These are phyloP conservation scores for Cubamyces sp. DNA, from an alignment of 768 basidiomycete species.

Conservation along the genomic window DNA sequence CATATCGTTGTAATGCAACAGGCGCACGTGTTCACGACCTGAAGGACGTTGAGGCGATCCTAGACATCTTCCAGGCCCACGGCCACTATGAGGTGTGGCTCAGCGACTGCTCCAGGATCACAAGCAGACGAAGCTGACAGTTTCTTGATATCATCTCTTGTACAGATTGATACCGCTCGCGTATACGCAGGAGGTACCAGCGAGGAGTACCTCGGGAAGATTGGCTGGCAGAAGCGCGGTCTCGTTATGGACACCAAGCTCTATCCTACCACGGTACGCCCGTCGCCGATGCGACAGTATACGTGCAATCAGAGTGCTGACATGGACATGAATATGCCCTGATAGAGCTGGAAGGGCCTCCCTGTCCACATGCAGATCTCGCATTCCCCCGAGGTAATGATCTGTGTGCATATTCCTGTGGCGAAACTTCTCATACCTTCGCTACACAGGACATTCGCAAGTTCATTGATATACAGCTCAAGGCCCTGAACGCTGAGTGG, in stretches of 20 bases:
- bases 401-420: too few species aligned
- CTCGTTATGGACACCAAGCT: constrained; percentile 65
- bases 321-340: too few species aligned
- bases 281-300: too few species aligned
- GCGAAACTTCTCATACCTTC: background rate
- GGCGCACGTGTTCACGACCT: constrained; percentile 52
- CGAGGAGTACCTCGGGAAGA: constrained; percentile 50
- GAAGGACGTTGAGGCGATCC: constrained; percentile 52
- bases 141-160: constrained; percentile 4
- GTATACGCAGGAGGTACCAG: constrained; percentile 36
- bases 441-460: constrained; percentile 38
- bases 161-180: constrained; percentile 36
- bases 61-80: constrained; percentile 56
- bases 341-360: background rate
- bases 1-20: constrained; percentile 17
- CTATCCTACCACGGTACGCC: constrained; percentile 42
- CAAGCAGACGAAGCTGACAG: background rate
- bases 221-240: constrained; percentile 52
- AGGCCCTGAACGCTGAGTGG: constrained; percentile 52
- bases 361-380: constrained; percentile 12
- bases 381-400: constrained; percentile 31
- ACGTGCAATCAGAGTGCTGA: too few species aligned
- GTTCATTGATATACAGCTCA: constrained; percentile 41
- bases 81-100: constrained; percentile 56
- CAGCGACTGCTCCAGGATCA: background rate